Conservation (phyloP, 208 protist species). For the Blastocrithidia nonstop region DNA sequence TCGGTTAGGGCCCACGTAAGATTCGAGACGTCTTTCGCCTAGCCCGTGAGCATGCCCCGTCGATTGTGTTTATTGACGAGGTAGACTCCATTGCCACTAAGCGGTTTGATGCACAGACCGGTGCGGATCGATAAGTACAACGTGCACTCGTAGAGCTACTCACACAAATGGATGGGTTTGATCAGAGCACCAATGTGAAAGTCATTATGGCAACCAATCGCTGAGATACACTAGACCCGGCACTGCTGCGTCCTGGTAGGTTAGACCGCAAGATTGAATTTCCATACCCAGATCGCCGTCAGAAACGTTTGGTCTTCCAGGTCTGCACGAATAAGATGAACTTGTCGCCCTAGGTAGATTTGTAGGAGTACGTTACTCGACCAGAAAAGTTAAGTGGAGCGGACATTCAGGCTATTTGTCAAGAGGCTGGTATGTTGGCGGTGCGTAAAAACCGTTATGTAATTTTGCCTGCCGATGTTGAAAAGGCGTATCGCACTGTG, state of each 20-base stretch:
- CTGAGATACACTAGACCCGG: constrained; percentile 98
- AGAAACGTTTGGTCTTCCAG: constrained; percentile 99
- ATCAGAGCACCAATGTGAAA: constrained; percentile 97
- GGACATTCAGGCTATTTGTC: constrained; percentile 98
- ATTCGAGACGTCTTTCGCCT: constrained; percentile 98
- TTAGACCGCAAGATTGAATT: constrained; percentile 98
- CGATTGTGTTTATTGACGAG: constrained; percentile 99
- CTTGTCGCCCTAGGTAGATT: constrained; percentile 92
- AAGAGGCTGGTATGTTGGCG: constrained; percentile 98
- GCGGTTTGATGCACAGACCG: constrained; percentile 98
- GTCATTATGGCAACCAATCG: constrained; percentile 99
- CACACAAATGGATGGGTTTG: constrained; percentile 99
- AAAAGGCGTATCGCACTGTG: constrained; percentile 93
- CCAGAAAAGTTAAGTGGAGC: constrained; percentile 98
- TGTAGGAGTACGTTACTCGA: constrained; percentile 94
- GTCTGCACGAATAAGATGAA: constrained; percentile 99
- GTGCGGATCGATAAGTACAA: constrained; percentile 98
- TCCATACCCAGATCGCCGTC: constrained; percentile 94
- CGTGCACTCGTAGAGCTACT: constrained; percentile 99
- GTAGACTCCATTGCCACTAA: constrained; percentile 99
- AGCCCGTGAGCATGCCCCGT: constrained; percentile 96
- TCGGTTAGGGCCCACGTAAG: constrained; percentile 99
- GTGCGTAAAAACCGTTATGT: constrained; percentile 99
- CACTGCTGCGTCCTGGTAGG: constrained; percentile 95
- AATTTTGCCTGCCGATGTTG: constrained; percentile 97